Conservation (phyloP, 1,284 basidiomycete genomes). For the Cryptococcus sp. region DNA sequence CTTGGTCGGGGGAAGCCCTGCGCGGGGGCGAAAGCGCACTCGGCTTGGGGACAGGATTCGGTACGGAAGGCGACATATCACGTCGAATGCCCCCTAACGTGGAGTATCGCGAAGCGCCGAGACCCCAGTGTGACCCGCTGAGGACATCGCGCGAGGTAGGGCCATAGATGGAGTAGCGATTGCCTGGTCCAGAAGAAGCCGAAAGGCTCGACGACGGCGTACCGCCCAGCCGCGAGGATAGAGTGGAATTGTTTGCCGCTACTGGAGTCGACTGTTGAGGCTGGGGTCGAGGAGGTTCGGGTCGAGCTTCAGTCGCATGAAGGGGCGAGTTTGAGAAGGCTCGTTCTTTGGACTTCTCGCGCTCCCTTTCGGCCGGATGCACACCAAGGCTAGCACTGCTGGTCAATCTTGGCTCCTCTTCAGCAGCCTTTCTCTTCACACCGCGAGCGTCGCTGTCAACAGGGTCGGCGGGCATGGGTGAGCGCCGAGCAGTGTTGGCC, state of each 20-base stretch:
- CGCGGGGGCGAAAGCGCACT: slow-evolving; percentile 22
- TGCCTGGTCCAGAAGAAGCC: slow-evolving; percentile 11
- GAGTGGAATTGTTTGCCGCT: slow-evolving; percentile 3
- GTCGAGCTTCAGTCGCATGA: slow-evolving; percentile 13
- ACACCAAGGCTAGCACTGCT: slow-evolving; percentile 32
- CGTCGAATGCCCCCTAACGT: slow-evolving; percentile 31
- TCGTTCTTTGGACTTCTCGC: slow-evolving; percentile 35
- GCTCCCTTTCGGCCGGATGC: slow-evolving; percentile 25
- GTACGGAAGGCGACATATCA: slow-evolving; percentile 30
- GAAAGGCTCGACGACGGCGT: not conserved
- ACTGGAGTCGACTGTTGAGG: slow-evolving; percentile 9
- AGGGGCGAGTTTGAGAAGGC: slow-evolving; percentile 37
- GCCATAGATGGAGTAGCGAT: slow-evolving; percentile 47
- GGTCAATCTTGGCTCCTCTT: slow-evolving; percentile 34
- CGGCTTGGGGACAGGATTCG: slow-evolving; percentile 17
- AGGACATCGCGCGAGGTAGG: slow-evolving; percentile 40
- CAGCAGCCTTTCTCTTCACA: slow-evolving; percentile 44
- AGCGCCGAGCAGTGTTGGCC: slow-evolving; percentile 6
- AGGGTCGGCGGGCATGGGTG: slow-evolving; percentile 31
- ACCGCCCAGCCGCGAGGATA: slow-evolving; percentile 1
- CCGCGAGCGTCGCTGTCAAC: slow-evolving; percentile 38
- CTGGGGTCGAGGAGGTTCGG: not conserved
- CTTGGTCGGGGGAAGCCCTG: slow-evolving; percentile 35
- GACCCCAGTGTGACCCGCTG: slow-evolving; percentile 32
- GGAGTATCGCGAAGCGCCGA: slow-evolving; percentile 29